A percentile compares a stretch with the other conserved stretches of the same genome.
Evolutionary conservation across 805 yeast species (phyloP).

Genomic region (Cyberlindnera nakhonratchasimensis): DNA sequence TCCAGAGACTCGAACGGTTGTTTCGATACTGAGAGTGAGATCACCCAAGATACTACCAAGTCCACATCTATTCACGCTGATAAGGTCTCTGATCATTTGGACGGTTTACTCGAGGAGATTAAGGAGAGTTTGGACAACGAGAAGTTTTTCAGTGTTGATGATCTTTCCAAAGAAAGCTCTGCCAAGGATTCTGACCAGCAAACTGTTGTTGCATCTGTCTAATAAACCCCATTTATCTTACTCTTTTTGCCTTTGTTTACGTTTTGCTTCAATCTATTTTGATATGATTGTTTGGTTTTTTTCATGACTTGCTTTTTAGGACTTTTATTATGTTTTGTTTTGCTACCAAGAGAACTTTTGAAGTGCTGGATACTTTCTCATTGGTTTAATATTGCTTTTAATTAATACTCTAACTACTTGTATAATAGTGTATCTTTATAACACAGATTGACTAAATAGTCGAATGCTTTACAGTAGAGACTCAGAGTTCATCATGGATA

Average conservation of each 20-base stretch:
- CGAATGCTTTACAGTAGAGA: background rate
- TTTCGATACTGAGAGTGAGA: slow-evolving; percentile 15
- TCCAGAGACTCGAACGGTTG: slow-evolving; percentile 12
- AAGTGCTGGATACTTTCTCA: background rate
- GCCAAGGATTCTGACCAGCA: slow-evolving; percentile 1
- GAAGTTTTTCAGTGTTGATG: slow-evolving; percentile 6
- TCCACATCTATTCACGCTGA: slow-evolving; percentile 4
- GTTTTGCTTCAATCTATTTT: background rate
- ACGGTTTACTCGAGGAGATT: slow-evolving; percentile 25
- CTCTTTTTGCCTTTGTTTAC: background rate
- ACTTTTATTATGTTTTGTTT: too few relatives aligned
- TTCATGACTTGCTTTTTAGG: too few relatives aligned
- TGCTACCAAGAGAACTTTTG: too few relatives aligned
- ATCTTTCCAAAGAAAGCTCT: background rate
- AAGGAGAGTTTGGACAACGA: slow-evolving; percentile 20
- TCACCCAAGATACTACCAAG: slow-evolving; percentile 20
- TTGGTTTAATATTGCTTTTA: too few relatives aligned
- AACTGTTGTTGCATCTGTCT: background rate
- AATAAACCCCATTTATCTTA: background rate
- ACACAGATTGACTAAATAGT: background rate
- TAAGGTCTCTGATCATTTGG: slow-evolving; percentile 11
- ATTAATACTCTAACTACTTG: background rate
- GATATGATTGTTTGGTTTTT: background rate
- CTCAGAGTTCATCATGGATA: slow-evolving; percentile 14
- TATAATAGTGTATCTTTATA: background rate